Evolutionary conservation across 78 protist genomes (phyloP).

Genomic region (Dictyostelium intermedium): DNA sequence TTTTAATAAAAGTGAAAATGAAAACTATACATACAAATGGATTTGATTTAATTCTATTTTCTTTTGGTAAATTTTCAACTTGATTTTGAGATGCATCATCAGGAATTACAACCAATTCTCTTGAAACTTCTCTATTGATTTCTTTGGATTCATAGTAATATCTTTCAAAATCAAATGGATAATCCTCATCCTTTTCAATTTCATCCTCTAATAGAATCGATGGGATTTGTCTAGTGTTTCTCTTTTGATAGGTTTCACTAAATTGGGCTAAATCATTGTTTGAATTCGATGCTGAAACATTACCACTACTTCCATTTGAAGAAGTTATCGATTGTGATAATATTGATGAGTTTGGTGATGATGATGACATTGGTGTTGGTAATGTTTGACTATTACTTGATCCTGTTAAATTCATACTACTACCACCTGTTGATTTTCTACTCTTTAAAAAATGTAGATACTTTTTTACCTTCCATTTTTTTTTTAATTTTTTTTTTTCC

Average conservation of each 20-base stretch:
- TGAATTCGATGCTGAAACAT: not conserved
- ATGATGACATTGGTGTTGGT: not conserved
- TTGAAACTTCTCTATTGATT: slow-evolving; percentile 54
- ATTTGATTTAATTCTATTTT: slow-evolving; percentile 40
- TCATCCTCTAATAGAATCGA: slow-evolving; percentile 60
- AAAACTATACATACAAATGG: slow-evolving; percentile 20
- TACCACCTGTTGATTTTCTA: not conserved
- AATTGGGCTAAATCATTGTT: not conserved
- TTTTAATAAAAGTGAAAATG: not conserved
- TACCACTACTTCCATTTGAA: not conserved
- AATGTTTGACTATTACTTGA: not conserved
- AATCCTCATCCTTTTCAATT: slow-evolving; percentile 52
- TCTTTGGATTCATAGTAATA: slow-evolving; percentile 76
- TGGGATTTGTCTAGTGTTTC: slow-evolving; percentile 75
- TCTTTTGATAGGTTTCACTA: slow-evolving; percentile 15
- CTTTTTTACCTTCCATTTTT: slow-evolving; percentile 24
- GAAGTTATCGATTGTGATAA: not conserved
- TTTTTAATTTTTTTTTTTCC: not conserved
- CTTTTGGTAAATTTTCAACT: slow-evolving; percentile 31
- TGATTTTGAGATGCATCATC: slow-evolving; percentile 27
- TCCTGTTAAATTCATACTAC: not conserved
- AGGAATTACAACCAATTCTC: slow-evolving; percentile 63
- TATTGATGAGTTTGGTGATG: slow-evolving; percentile 9
- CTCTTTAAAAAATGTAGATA: slow-evolving; percentile 26
- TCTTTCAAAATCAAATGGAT: slow-evolving; percentile 67